These are phyloP conservation scores for Syzygium malaccense DNA, from an alignment of 441 rosid genomes.

Conservation along the genomic window DNA sequence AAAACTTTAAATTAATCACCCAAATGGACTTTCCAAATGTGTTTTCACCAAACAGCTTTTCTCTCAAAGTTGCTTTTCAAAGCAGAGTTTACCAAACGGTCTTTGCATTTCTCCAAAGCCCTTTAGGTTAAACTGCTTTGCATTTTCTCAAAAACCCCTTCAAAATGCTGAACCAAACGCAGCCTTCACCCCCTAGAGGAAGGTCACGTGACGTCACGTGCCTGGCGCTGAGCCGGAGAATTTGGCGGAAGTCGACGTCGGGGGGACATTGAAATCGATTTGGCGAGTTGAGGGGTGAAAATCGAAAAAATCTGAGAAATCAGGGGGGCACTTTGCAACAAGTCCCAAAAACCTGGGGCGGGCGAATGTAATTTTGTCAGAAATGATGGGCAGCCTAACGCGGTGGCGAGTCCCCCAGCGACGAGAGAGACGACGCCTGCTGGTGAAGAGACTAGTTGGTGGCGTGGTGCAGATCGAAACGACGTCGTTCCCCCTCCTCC, in stretches of 20 bases:
- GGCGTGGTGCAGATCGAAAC: neutral
- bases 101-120: too few relatives aligned
- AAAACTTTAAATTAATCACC: too few relatives aligned
- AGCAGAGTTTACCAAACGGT: too few relatives aligned
- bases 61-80: too few relatives aligned
- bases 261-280: neutral
- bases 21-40: too few relatives aligned
- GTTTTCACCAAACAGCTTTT: too few relatives aligned
- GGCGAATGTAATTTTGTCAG: neutral
- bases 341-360: neutral
- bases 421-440: neutral
- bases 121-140: too few relatives aligned
- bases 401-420: neutral
- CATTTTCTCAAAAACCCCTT: too few relatives aligned
- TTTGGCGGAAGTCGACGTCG: neutral
- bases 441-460: neutral
- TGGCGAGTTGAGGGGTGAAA: neutral
- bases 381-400: neutral
- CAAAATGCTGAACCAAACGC: too few relatives aligned
- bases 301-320: neutral
- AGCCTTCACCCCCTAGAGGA: too few relatives aligned
- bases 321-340: neutral
- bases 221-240: neutral
- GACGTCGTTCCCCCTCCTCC: neutral
- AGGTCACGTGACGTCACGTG: neutral